Evolutionary conservation across 768 basidiomycete genomes (phyloP), one percentile per base, ranked within the genome.

Genomic region (Rhizopogon sp.): DNA sequence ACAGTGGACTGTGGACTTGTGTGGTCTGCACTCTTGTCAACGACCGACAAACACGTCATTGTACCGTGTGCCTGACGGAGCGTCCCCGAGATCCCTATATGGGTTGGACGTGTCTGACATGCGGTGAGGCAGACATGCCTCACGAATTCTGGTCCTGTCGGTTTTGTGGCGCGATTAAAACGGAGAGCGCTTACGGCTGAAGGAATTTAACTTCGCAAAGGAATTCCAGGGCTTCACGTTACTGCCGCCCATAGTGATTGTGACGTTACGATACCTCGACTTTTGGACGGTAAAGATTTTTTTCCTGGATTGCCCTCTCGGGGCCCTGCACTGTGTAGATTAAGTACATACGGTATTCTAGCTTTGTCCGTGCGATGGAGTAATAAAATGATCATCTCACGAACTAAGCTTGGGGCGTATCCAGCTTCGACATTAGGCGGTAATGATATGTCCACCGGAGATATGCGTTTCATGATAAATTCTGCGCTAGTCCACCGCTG

Each of bases 61-160:
- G 91, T 60, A 76, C 77, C 11, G 87, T 81, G 5, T 93, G 91
- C 59, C 60, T 70, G 16, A 56, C 72, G 7, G 57, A 71, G 39
- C 67, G 74, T 50, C 77, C 80, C 5, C 60, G 57, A 49, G 61
- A 72, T 66, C 53, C 60, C 56, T 61, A 43, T 37, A 66, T 65
- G 40, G 81, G 79, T 3, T 93, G 90, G 90, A 72, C 73, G 20
- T 93, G 90, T 64, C 66, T 73, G 10, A 70, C 74, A 20, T 93
- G 90, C 58, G 82, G 83, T 22, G 81, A 87, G 65, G 66, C 64
- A 35, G 82, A 79, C 25, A 86, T 84, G 67, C 77, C 79, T 2
- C 79, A 80, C 57, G 77, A 83, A 20, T 79, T 83, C 57, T 93
- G 88, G 90, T 85, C 83, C 46, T 94, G 93, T 72, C 69, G 70